Base-by-base conservation (phyloP, 108 stramenopile species). In the Skeletonema costatum region DNA sequence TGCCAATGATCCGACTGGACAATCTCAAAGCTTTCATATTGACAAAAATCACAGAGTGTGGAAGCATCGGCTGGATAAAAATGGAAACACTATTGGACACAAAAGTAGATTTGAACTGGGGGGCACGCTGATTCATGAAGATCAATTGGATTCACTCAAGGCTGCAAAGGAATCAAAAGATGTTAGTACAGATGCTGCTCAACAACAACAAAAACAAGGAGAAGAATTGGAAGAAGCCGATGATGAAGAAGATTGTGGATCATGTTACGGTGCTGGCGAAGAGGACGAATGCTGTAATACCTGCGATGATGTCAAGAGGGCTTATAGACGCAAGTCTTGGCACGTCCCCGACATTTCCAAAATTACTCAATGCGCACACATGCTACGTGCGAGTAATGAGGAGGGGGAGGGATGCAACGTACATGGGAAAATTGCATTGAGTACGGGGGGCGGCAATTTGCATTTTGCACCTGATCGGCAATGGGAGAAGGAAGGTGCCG, bases 201-300 rank as follows among this genome's bases (percentile, higher is more conserved):
- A 73, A 12, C 76, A 76, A 31, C 68, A 69, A 12, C 25, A 68
- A 31, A 53, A 60, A 36, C 65, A 50, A 17, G 60, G 60, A 29
- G 50, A 66, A 11, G 64, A 80, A 41, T 36, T 56, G 36, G 75
- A 78, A 3, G 78, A 73, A 25, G 64, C 39, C 8, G 74, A 73
- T 33, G 86, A 87, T 39, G 89, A 90, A 36, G 73, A 85, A 21
- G 75, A 84, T 0, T 98, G 97, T 63, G 97, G 98, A n/a, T 90
- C 94, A 64, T 99, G 98, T 82, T 99, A 96, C 80, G 98, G 98
- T 2, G 98, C 98, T 4, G 97, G 93, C 17, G 87, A 87, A 1
- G 90, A 91, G 59, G 91, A 80, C 14, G 95, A 98, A 85, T 99
- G 98, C 85, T 99, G 98, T 84, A 86, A 97, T 51, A 96, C 97